Base-by-base conservation (phyloP, 1,284 basidiomycete genomes). In the Cryptococcus maquisensis region DNA sequence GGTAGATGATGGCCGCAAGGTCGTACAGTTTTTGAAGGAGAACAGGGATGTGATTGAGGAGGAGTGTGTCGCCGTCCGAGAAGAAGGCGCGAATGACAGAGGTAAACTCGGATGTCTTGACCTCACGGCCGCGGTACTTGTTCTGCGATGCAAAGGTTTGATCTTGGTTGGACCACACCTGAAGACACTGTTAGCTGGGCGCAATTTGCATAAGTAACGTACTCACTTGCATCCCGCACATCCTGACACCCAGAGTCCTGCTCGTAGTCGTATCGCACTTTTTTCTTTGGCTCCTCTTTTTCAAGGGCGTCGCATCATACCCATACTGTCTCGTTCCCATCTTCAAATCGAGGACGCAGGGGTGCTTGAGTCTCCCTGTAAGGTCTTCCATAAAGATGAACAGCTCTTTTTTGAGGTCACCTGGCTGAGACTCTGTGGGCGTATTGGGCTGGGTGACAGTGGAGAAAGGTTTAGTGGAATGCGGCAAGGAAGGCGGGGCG, bases 261-360 rank as follows among this genome's bases (percentile, higher is more conserved):
- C 91, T 95, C 15, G 95, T 98, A 49, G 96, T 98, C 58, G 87
- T 82, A 74, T 97, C 92, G 73, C 95, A 98, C 78, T 99, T 99
- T 78, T 95, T 96, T 47, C 95, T 85, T 78, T 99, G 96, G 69
- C 91, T 96, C 77, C 87, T 88, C 82, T 96, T 97, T 81, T 99
- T 99, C 53, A 85, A 81, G 0, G 86, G 80, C 4, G 88, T 90
- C 21, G 95, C 95, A 67, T 98, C 91, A 76, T 96, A 88, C 15
- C 96, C 96, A 76, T 98, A 98, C 78, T 99, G 95, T 41, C 95
- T 82, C 35, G 94, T 98, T 13, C 95, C 95, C 95, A 98, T 98
- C 81, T 98, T 99, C 66, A 98, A 80, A 76, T 99, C 95, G 62
- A 98, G 83, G 41, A 99, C 96, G 70, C 95, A 99, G 3, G 96